phyloP scores from a whole-genome alignment of 208 protist genomes.

The Leishmania turanica region DNA sequence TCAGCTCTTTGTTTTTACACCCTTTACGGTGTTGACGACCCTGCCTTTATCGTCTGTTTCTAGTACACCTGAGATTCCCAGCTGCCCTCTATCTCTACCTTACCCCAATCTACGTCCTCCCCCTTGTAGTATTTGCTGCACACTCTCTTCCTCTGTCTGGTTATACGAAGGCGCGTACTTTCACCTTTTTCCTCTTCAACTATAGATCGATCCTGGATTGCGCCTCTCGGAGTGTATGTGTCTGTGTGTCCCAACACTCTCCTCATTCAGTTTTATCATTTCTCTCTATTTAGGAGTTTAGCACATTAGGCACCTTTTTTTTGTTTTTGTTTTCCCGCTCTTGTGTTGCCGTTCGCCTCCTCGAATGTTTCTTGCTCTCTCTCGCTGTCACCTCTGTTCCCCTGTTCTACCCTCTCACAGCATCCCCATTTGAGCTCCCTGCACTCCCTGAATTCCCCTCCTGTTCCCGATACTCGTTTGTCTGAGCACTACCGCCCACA shows the following conservation, averaged over 20 bases:
- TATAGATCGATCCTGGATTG: neutral
- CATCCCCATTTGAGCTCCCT: neutral
- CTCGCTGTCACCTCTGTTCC: neutral
- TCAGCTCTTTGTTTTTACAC: constrained; percentile 13
- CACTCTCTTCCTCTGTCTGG: neutral
- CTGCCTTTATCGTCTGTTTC: neutral
- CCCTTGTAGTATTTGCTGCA: neutral
- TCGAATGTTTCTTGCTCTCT: neutral
- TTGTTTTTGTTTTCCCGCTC: neutral
- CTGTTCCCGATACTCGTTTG: neutral
- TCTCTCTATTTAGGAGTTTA: constrained; percentile 1
- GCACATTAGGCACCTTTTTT: neutral
- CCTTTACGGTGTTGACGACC: neutral
- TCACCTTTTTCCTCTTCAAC: neutral
- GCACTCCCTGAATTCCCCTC: neutral
- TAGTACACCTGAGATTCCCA: neutral
- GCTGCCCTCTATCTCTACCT: neutral
- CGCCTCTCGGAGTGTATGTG: neutral
- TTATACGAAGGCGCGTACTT: neutral
- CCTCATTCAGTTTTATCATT: neutral
- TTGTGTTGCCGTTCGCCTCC: neutral
- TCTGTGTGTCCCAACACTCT: neutral
- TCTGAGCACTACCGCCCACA: neutral
- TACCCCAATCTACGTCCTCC: neutral
- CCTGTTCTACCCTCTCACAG: neutral